Evolutionary conservation across 306 rosid genomes (phyloP).

Genomic region (Quercus mongolica): DNA sequence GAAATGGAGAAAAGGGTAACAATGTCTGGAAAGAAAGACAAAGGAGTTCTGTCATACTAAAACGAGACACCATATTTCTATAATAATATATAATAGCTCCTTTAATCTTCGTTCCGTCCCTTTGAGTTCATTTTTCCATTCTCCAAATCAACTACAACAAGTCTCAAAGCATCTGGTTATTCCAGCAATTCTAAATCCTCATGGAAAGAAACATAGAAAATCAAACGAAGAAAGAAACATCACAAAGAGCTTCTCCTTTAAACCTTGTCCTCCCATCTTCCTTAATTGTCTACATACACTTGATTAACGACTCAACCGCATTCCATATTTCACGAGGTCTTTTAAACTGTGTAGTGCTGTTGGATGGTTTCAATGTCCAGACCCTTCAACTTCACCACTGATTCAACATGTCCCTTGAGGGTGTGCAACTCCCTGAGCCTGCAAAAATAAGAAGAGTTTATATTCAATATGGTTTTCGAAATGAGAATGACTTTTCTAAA

Average conservation of each 20-base stretch:
- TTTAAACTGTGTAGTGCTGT: slow-evolving; percentile 50
- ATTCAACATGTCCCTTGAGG: slow-evolving; percentile 77
- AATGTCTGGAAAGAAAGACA: not conserved
- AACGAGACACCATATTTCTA: not conserved
- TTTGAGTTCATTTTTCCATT: not conserved
- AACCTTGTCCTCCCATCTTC: not conserved
- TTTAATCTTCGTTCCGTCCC: not conserved
- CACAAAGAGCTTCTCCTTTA: not conserved
- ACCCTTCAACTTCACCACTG: slow-evolving; percentile 78
- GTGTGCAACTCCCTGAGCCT: slow-evolving; percentile 82
- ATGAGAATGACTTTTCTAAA: not conserved
- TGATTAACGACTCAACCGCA: not conserved
- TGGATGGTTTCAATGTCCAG: slow-evolving; percentile 61
- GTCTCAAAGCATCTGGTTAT: not conserved
- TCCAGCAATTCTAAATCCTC: slow-evolving; percentile 1
- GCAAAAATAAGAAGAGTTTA: slow-evolving; percentile 1
- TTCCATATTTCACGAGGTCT: not conserved
- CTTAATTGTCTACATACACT: not conserved
- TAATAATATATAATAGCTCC: not conserved
- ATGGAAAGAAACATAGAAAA: not conserved
- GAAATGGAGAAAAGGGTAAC: not conserved
- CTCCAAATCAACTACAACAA: not conserved
- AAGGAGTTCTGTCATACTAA: not conserved
- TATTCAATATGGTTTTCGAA: not conserved
- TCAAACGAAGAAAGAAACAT: not conserved